These are phyloP conservation scores for Erysiphe pulchra DNA, from an alignment of 2,329 filamentous ascomycete species.

Conservation along the genomic window DNA sequence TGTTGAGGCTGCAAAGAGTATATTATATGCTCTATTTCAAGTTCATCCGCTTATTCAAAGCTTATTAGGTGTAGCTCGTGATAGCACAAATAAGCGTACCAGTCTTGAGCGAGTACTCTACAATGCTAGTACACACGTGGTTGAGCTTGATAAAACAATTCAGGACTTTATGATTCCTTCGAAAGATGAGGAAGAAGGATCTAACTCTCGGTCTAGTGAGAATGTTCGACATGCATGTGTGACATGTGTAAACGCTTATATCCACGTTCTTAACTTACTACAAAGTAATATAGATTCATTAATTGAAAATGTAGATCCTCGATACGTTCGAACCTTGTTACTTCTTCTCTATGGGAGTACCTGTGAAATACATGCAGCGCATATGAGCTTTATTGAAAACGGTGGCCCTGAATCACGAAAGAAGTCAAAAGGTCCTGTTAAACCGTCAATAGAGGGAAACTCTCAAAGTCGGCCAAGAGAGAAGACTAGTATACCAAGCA, in stretches of 20 bases:
- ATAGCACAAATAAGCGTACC: conserved; percentile 32
- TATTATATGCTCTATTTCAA: conserved; percentile 40
- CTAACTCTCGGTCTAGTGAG: conserved; percentile 27
- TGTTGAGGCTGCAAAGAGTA: conserved; percentile 37
- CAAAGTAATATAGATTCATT: conserved; percentile 36
- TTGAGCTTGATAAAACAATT: conserved; percentile 38
- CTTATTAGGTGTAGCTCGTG: conserved; percentile 33
- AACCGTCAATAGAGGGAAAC: conserved; percentile 10
- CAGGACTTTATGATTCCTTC: conserved; percentile 30
- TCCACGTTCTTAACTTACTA: conserved; percentile 35
- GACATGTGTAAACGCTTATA: conserved; percentile 37
- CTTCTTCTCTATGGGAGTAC: conserved; percentile 40
- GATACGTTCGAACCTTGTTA: conserved; percentile 38
- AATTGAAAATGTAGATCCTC: conserved; percentile 36
- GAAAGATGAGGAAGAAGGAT: conserved; percentile 19
- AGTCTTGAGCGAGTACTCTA: conserved; percentile 42
- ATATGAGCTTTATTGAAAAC: background rate
- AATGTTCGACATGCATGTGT: conserved; percentile 36
- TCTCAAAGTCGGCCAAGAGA: conserved; percentile 20
- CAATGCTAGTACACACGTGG: conserved; percentile 39
- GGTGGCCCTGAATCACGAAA: background rate
- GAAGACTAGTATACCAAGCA: conserved; percentile 25
- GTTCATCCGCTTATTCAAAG: conserved; percentile 43
- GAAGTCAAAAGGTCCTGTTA: background rate
- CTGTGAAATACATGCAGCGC: conserved; percentile 28